A percentile compares a stretch with the other conserved stretches of the same genome.
phyloP scores from a whole-genome alignment of 1,284 basidiomycete genomes.

The Ceratobasidium sp. region DNA sequence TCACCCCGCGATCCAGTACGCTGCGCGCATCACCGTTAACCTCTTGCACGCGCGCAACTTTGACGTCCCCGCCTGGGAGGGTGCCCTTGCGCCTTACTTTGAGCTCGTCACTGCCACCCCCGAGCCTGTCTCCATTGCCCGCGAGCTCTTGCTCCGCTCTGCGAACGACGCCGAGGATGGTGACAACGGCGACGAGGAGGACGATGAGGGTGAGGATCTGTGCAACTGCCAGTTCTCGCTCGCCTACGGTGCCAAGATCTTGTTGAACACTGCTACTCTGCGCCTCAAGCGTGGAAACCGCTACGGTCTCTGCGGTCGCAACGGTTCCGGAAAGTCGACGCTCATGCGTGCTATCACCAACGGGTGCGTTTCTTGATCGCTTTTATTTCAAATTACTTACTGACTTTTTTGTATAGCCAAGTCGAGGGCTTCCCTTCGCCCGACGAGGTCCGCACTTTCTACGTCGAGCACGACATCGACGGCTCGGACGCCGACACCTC shows the following conservation, averaged over 20 bases:
- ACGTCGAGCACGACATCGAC: constrained; percentile 99
- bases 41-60: constrained; percentile 93
- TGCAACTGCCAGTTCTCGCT: constrained; percentile 99
- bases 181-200: constrained; percentile 89
- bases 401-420: constrained; percentile 66
- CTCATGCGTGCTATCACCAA: constrained; percentile 98
- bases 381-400: constrained; percentile 16
- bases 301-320: constrained; percentile 98
- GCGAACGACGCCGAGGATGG: constrained; percentile 84
- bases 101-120: constrained; percentile 74
- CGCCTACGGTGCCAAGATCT: constrained; percentile 98
- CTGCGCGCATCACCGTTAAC: constrained; percentile 83
- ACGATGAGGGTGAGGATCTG: constrained; percentile 97
- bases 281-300: constrained; percentile 99
- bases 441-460: constrained; percentile 96
- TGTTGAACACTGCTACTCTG: constrained; percentile 95
- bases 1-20: constrained; percentile 78
- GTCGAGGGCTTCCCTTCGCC: constrained; percentile 98
- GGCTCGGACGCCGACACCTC: constrained; percentile 94
- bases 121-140: constrained; percentile 77
- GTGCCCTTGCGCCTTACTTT: constrained; percentile 80
- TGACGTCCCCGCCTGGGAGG: constrained; percentile 89
- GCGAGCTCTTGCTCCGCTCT: constrained; percentile 90
- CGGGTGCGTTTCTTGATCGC: constrained; percentile 58
- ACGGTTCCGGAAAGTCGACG: constrained; percentile 98